Conservation (phyloP, 768 basidiomycete genomes). For the Lactarius quietus region DNA sequence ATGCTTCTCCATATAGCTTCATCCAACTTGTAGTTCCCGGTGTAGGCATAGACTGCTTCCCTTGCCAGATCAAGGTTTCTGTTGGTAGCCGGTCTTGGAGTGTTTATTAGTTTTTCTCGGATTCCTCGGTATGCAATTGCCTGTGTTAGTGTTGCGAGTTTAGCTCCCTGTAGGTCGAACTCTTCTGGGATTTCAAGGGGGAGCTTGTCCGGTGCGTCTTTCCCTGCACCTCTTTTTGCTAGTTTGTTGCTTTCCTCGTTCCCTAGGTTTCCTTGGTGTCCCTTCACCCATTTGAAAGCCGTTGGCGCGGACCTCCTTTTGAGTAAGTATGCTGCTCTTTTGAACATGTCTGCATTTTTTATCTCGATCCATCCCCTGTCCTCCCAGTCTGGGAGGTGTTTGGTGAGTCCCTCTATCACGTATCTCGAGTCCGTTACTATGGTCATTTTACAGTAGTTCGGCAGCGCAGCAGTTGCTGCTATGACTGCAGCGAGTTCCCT, state of each 20-base stretch:
- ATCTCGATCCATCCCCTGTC: constrained; percentile 3
- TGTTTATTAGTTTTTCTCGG: too few species aligned
- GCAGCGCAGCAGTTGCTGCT: background rate
- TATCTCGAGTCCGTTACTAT: background rate
- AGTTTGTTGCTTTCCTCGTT: background rate
- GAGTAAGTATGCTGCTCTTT: background rate
- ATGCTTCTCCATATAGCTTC: background rate
- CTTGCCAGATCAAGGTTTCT: too few species aligned
- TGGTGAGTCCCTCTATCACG: background rate
- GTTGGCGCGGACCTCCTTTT: background rate
- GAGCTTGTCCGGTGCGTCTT: background rate
- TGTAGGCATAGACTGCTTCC: too few species aligned
- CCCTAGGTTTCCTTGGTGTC: background rate
- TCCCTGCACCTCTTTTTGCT: background rate
- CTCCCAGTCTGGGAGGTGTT: background rate
- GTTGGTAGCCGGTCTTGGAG: too few species aligned
- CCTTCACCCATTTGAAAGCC: background rate
- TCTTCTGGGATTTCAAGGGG: too few species aligned
- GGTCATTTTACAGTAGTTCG: background rate
- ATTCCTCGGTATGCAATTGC: too few species aligned
- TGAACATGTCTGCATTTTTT: background rate
- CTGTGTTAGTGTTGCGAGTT: too few species aligned
- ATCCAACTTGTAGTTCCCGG: too few species aligned
- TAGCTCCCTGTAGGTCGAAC: too few species aligned
- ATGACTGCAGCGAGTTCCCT: background rate